Evolutionary conservation across 345 rosid species (phyloP).

Genomic region (Eucalyptus cladocalyx): DNA sequence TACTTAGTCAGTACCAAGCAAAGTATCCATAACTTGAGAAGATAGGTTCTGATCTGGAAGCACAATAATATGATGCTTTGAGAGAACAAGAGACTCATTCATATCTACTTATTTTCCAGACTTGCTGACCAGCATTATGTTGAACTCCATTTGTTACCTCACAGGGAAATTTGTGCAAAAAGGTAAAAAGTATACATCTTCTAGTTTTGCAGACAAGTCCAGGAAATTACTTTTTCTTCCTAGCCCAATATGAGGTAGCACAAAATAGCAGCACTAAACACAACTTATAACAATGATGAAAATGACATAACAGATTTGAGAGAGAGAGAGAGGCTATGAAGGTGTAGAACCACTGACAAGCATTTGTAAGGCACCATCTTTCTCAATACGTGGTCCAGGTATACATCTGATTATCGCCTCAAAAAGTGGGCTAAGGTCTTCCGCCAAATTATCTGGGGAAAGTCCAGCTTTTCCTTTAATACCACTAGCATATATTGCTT

Average conservation of each 20-base stretch:
- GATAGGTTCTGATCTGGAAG: neutral
- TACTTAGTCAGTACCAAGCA: neutral
- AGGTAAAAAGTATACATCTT: neutral
- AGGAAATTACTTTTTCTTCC: neutral
- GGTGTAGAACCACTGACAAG: slow-evolving; percentile 66
- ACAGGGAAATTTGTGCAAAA: neutral
- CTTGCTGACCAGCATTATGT: neutral
- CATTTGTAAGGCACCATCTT: slow-evolving; percentile 96
- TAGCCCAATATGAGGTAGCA: neutral
- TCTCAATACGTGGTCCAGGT: slow-evolving; percentile 82
- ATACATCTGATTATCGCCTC: slow-evolving; percentile 91
- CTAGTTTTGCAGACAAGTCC: neutral
- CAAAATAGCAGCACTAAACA: neutral
- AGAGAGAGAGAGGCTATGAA: slow-evolving; percentile 1
- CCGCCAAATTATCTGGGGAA: slow-evolving; percentile 73
- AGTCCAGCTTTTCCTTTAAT: slow-evolving; percentile 92
- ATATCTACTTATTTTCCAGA: neutral
- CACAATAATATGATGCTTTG: neutral
- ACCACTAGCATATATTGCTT: slow-evolving; percentile 92
- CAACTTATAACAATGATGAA: neutral
- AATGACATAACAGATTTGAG: neutral
- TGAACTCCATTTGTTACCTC: neutral
- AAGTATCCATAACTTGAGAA: neutral
- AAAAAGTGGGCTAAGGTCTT: slow-evolving; percentile 89
- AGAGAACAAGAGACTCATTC: neutral